Evolutionary conservation across 805 yeast genomes (phyloP).

Genomic region (Candida sphagnicola): DNA sequence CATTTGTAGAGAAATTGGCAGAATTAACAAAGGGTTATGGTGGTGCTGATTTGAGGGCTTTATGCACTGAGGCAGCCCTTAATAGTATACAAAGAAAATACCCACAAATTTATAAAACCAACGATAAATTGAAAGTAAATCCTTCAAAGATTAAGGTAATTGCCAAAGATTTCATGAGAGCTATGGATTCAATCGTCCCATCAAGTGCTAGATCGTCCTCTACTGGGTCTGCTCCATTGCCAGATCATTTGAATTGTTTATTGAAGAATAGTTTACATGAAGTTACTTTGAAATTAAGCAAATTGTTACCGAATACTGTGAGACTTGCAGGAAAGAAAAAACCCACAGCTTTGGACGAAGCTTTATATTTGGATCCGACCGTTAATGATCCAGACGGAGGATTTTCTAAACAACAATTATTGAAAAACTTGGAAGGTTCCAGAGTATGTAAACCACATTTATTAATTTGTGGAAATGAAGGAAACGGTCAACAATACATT

Average conservation of each 20-base stretch:
- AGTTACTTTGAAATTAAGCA: constrained; percentile 46
- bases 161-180: constrained; percentile 81
- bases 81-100: constrained; percentile 86
- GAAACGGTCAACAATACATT: constrained; percentile 84
- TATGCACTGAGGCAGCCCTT: constrained; percentile 94
- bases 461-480: constrained; percentile 65
- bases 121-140: constrained; percentile 69
- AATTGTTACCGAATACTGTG: constrained; percentile 54
- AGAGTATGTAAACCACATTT: constrained; percentile 81
- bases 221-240: constrained; percentile 70
- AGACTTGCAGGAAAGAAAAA: constrained; percentile 37
- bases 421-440: constrained; percentile 46
- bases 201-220: constrained; percentile 86
- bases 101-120: constrained; percentile 85
- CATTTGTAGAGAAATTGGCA: constrained; percentile 66
- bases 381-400: constrained; percentile 59
- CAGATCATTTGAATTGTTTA: constrained; percentile 65
- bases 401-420: constrained; percentile 62
- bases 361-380: constrained; percentile 57
- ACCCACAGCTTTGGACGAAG: constrained; percentile 62
- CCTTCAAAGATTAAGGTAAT: constrained; percentile 67
- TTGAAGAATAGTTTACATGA: constrained; percentile 47
- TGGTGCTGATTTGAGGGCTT: constrained; percentile 93
- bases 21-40: constrained; percentile 91
- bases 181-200: constrained; percentile 84